phyloP scores from a whole-genome alignment of 441 rosid genomes.

The Iberis amara region DNA sequence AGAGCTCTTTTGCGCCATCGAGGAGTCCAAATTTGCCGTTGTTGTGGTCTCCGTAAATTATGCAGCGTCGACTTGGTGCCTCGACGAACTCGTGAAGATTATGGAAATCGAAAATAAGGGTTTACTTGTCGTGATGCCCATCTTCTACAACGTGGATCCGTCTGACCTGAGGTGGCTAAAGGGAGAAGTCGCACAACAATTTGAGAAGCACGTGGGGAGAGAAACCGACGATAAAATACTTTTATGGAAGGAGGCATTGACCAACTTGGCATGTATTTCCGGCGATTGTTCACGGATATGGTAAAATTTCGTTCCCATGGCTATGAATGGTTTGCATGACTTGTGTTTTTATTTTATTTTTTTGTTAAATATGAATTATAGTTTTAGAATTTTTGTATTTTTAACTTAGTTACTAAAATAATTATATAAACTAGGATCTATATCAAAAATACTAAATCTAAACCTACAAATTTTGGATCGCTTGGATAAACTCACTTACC shows the following conservation, averaged over 20 bases:
- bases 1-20: constrained; percentile 34
- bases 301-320: constrained; percentile 3
- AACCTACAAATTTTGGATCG: too few species aligned
- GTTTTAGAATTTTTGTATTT: neutral
- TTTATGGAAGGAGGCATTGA: constrained; percentile 41
- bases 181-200: constrained; percentile 29
- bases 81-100: constrained; percentile 40
- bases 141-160: constrained; percentile 42
- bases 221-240: constrained; percentile 24
- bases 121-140: constrained; percentile 28
- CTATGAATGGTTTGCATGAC: too few species aligned
- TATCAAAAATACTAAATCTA: too few species aligned
- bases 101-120: constrained; percentile 22
- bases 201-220: constrained; percentile 23
- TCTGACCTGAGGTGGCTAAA: constrained; percentile 35
- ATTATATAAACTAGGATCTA: too few species aligned
- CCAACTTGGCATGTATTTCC: constrained; percentile 34
- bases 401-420: neutral
- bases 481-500: too few species aligned
- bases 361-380: too few species aligned
- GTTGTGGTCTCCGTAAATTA: constrained; percentile 35
- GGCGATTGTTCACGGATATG: constrained; percentile 27
- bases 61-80: constrained; percentile 40
- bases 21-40: constrained; percentile 34
- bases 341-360: too few species aligned